phyloP scores from a whole-genome alignment of 1,284 basidiomycete species.

The Melampsora abietis-canadensis region DNA sequence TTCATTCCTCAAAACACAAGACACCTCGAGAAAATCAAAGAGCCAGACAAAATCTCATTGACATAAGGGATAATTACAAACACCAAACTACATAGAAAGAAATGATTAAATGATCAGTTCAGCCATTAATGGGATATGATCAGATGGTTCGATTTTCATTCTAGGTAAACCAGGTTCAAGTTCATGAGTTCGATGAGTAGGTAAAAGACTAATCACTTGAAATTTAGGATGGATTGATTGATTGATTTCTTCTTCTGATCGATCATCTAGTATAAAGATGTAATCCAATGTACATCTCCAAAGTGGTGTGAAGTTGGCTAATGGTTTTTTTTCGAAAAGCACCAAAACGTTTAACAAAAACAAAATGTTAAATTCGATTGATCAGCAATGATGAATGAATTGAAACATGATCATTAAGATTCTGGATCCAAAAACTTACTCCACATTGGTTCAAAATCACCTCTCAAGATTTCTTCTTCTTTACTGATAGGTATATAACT shows the following conservation, averaged over 20 bases:
- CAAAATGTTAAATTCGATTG: not conserved
- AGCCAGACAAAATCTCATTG: too few relatives aligned
- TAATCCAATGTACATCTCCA: conserved; percentile 43
- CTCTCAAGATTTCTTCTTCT: not conserved
- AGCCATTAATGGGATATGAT: conserved; percentile 40
- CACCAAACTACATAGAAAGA: not conserved
- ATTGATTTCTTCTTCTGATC: not conserved
- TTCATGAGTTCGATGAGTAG: conserved; percentile 21
- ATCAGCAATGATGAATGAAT: too few relatives aligned
- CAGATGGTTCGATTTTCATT: conserved; percentile 31
- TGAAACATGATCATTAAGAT: too few relatives aligned
- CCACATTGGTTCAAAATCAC: conserved; percentile 40
- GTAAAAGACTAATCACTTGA: conserved; percentile 19
- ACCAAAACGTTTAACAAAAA: not conserved
- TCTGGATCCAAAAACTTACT: too few relatives aligned
- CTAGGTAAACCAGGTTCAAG: conserved; percentile 32
- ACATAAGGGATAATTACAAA: too few relatives aligned
- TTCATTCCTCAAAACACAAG: too few relatives aligned
- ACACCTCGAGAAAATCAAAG: too few relatives aligned
- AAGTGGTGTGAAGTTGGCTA: conserved; percentile 39
- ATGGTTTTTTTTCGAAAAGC: too few relatives aligned
- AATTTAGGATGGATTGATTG: not conserved
- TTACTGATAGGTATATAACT: not conserved
- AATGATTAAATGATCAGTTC: conserved; percentile 9
- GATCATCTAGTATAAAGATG: conserved; percentile 24